These are phyloP conservation scores for Penicillium sp. DNA, from an alignment of 2,329 filamentous ascomycete species.

Conservation along the genomic window DNA sequence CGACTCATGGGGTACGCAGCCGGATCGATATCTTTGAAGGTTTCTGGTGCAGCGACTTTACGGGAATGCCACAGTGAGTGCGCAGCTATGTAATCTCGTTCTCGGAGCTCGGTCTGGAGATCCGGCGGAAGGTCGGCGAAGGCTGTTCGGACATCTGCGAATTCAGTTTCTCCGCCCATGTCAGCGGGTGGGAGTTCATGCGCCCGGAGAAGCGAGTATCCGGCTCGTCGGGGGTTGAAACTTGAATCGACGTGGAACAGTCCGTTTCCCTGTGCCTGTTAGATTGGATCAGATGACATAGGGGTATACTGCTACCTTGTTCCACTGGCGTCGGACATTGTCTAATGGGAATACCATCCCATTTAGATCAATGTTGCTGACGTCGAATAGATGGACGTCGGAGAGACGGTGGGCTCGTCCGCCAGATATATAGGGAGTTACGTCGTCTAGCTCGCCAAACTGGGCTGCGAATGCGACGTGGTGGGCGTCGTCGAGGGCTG, in stretches of 20 bases:
- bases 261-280: slow-evolving; percentile 43
- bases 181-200: slow-evolving; percentile 49
- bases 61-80: slow-evolving; percentile 56
- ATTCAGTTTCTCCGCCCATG: slow-evolving; percentile 54
- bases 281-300: not conserved
- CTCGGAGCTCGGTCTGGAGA: slow-evolving; percentile 36
- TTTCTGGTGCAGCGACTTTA: slow-evolving; percentile 52
- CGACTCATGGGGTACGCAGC: slow-evolving; percentile 39
- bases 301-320: slow-evolving; percentile 29
- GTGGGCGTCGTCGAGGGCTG: slow-evolving; percentile 50
- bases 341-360: slow-evolving; percentile 45
- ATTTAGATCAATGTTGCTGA: slow-evolving; percentile 55
- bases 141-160: slow-evolving; percentile 54
- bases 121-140: slow-evolving; percentile 47
- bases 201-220: slow-evolving; percentile 53
- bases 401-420: slow-evolving; percentile 51
- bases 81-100: slow-evolving; percentile 48
- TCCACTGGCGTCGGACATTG: slow-evolving; percentile 43
- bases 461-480: slow-evolving; percentile 53
- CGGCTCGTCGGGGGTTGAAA: slow-evolving; percentile 56
- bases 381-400: slow-evolving; percentile 58
- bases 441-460: slow-evolving; percentile 58
- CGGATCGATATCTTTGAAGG: slow-evolving; percentile 49
- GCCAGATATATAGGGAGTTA: slow-evolving; percentile 49
- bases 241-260: slow-evolving; percentile 58